Base-by-base conservation (phyloP, 345 rosid species). In the Durio zibethinus region DNA sequence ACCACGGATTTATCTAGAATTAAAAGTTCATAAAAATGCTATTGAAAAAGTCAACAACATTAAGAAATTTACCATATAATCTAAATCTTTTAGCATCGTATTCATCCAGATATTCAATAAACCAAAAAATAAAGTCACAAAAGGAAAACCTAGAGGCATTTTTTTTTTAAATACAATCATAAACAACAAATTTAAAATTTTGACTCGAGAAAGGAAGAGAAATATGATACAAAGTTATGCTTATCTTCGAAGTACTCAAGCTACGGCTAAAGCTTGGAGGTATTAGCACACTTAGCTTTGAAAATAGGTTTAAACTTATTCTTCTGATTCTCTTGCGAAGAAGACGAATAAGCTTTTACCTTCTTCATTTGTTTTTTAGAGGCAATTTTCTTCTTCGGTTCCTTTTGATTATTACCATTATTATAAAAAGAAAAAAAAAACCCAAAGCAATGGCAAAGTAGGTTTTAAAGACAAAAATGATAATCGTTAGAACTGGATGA, bases 231-330 rank as follows among this genome's bases (percentile, higher is more conserved):
- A 92, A 97, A 78, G 87, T 89, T 92, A 15, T 98, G 97, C 80
- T 87, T 69, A 1, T 94, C 98, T 78, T 97, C 94, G 62, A 94
- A 87, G 86, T 85, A 97, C 86, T 92, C 91, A 45, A 94, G 92
- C 76, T 92, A 93, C 50, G 86, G 60, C 21, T 87, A 82, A 2
- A 89, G 89, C 74, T 86, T 91, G 56, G 87, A 74, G 27, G 78
- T 84, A 86, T 84, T 87, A 20, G 80, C 76, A 21, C 88, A 86
- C 85, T 92, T 91, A 80, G 93, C 87, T 67, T 79, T 81, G 23
- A 88, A 38, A 53, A 83, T 78, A 23, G 83, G 82, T 29, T 89
- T 81, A 79, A 65, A 74, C 70, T 56, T 80, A 29, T 73, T 61
- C 47, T 54, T 78, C 31, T 56, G 52, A 29, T 72, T 66, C 14